Evolutionary conservation across 768 basidiomycete genomes (phyloP).

Genomic region (Leccinum obscurum): DNA sequence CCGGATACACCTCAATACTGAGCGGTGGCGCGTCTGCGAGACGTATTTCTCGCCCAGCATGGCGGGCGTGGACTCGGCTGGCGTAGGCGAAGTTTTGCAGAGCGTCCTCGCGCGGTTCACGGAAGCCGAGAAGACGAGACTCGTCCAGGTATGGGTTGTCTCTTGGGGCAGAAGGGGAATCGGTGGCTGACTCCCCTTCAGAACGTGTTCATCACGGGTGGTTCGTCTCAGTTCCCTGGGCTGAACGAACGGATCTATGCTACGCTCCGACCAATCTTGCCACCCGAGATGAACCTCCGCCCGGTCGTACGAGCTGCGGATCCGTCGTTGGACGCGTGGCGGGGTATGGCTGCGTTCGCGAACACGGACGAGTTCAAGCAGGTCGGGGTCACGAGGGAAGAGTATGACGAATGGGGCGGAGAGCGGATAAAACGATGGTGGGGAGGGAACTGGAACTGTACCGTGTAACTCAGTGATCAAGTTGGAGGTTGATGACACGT

Average conservation of each 20-base stretch:
- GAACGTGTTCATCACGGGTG: slow-evolving; percentile 91
- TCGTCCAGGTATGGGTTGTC: slow-evolving; percentile 64
- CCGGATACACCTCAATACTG: slow-evolving; percentile 86
- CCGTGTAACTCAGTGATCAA: slow-evolving; percentile 8
- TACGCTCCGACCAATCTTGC: slow-evolving; percentile 80
- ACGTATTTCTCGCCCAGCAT: slow-evolving; percentile 91
- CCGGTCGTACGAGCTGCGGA: slow-evolving; percentile 63
- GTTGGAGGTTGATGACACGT: not conserved
- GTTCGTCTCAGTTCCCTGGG: slow-evolving; percentile 72
- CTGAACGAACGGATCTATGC: slow-evolving; percentile 66
- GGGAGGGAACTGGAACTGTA: slow-evolving; percentile 83
- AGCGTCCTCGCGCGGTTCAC: slow-evolving; percentile 75
- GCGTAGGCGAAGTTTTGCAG: slow-evolving; percentile 89
- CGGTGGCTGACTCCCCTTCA: slow-evolving; percentile 27
- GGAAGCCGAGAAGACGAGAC: slow-evolving; percentile 61
- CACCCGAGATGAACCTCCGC: slow-evolving; percentile 71
- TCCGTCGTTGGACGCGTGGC: slow-evolving; percentile 80
- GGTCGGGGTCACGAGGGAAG: slow-evolving; percentile 66
- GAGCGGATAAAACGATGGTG: slow-evolving; percentile 89
- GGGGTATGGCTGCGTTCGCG: slow-evolving; percentile 84
- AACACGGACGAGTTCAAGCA: slow-evolving; percentile 51
- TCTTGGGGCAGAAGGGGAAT: too few relatives aligned
- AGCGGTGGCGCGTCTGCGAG: slow-evolving; percentile 90
- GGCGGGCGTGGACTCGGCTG: slow-evolving; percentile 94
- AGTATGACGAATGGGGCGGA: slow-evolving; percentile 90